Evolutionary conservation across 305 asterid species (phyloP).

Genomic region (Solanum hybrid): DNA sequence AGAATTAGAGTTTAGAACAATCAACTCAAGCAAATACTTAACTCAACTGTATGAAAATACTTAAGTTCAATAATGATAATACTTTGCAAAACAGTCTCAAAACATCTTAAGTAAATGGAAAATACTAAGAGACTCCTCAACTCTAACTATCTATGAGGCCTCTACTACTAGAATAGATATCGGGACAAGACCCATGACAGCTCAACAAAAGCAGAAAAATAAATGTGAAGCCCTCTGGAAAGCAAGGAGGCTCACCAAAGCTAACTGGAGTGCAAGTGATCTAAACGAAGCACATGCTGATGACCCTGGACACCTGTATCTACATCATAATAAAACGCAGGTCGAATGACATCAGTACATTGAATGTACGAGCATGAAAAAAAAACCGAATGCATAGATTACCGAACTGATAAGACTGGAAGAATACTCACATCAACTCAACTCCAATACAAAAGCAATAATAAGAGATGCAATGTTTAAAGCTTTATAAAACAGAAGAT

Average conservation of each 20-base stretch:
- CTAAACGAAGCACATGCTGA: not conserved
- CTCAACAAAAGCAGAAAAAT: not conserved
- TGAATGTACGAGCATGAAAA: not conserved
- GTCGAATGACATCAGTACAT: not conserved
- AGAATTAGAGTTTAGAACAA: not conserved
- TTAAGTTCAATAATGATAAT: too few species aligned
- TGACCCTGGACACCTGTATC: not conserved
- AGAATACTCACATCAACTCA: not conserved
- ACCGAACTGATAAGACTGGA: not conserved
- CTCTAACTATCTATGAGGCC: not conserved
- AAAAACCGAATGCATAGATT: not conserved
- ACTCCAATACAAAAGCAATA: not conserved
- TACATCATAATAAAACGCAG: not conserved
- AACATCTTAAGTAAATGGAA: not conserved
- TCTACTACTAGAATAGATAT: not conserved
- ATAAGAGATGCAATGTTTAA: not conserved
- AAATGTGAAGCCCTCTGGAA: not conserved
- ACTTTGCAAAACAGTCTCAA: too few species aligned
- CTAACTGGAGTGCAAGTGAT: not conserved
- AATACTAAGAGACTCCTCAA: not conserved
- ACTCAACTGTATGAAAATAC: not conserved
- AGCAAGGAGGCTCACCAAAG: not conserved
- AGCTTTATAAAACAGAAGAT: not conserved
- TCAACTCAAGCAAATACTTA: not conserved
- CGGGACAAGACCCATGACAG: not conserved